Evolutionary conservation across 2,329 filamentous ascomycete genomes (phyloP).

Genomic region (Fusarium nodosum): DNA sequence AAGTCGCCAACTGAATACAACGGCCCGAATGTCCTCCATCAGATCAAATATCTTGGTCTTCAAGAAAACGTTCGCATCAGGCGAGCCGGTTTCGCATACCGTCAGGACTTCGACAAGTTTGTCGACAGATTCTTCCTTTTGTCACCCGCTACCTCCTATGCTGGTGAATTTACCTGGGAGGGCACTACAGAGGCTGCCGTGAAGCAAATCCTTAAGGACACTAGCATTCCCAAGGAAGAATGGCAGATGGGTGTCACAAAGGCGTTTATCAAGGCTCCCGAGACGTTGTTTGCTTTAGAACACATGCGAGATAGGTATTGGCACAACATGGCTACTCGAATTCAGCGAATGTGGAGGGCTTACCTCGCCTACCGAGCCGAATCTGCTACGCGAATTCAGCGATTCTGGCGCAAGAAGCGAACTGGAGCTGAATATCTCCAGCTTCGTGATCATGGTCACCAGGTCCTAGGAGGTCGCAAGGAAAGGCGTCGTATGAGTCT

Average conservation of each 20-base stretch:
- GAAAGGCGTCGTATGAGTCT: conserved; percentile 93
- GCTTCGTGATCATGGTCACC: conserved; percentile 88
- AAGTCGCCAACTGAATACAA: conserved; percentile 97
- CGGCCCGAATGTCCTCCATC: conserved; percentile 90
- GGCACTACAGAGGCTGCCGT: conserved; percentile 89
- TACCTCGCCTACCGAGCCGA: conserved; percentile 94
- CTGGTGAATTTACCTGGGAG: conserved; percentile 96
- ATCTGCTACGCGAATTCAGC: conserved; percentile 92
- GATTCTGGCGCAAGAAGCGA: conserved; percentile 94
- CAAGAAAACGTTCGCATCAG: conserved; percentile 99
- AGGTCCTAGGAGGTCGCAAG: conserved; percentile 84
- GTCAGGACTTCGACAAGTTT: conserved; percentile 98
- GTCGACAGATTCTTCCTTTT: conserved; percentile 96
- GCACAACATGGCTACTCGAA: conserved; percentile 99
- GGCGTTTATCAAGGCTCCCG: conserved; percentile 97
- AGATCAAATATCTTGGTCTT: conserved; percentile 99
- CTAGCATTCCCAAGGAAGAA: conserved; percentile 93
- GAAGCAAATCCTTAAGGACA: conserved; percentile 94
- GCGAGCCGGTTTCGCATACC: conserved; percentile 94
- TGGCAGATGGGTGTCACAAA: conserved; percentile 98
- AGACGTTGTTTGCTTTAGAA: conserved; percentile 95
- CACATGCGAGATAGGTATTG: conserved; percentile 98
- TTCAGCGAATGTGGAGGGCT: conserved; percentile 96
- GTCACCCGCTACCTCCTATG: conserved; percentile 94
- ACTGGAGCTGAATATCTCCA: conserved; percentile 91